Conservation (phyloP, 2,329 filamentous ascomycete genomes). For the Cladosporium cucumerinum region DNA sequence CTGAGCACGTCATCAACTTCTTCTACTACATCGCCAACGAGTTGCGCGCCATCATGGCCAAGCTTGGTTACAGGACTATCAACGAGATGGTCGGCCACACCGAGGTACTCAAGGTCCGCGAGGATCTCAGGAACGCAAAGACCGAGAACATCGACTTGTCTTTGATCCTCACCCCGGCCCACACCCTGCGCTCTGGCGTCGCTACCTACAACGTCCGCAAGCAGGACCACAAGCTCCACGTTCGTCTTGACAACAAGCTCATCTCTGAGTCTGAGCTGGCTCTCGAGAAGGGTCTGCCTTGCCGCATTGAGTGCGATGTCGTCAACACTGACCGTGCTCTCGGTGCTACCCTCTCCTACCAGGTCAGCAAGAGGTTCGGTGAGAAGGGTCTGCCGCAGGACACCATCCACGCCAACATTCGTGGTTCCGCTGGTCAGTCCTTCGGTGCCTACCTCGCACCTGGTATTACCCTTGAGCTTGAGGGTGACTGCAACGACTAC, state of each 20-base stretch:
- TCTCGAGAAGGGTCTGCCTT: conserved; percentile 88
- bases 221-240: conserved; percentile 91
- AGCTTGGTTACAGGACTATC: conserved; percentile 87
- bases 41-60: conserved; percentile 93
- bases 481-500: conserved; percentile 95
- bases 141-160: conserved; percentile 91
- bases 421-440: conserved; percentile 92
- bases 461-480: conserved; percentile 89
- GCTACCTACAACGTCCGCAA: conserved; percentile 97
- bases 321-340: conserved; percentile 94
- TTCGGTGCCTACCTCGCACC: conserved; percentile 93
- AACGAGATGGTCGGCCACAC: conserved; percentile 97
- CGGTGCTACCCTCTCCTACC: conserved; percentile 91
- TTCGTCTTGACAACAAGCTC: conserved; percentile 93
- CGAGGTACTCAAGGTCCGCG: conserved; percentile 79
- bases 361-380: conserved; percentile 88
- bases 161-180: conserved; percentile 89
- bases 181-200: conserved; percentile 88
- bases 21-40: conserved; percentile 98
- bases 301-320: conserved; percentile 90
- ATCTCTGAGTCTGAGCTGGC: conserved; percentile 94
- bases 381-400: conserved; percentile 85
- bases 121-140: conserved; percentile 83
- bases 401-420: conserved; percentile 93
- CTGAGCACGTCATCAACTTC: conserved; percentile 98